Evolutionary conservation across 2,329 filamentous ascomycete genomes (phyloP).

Genomic region (Fusarium torreyae): DNA sequence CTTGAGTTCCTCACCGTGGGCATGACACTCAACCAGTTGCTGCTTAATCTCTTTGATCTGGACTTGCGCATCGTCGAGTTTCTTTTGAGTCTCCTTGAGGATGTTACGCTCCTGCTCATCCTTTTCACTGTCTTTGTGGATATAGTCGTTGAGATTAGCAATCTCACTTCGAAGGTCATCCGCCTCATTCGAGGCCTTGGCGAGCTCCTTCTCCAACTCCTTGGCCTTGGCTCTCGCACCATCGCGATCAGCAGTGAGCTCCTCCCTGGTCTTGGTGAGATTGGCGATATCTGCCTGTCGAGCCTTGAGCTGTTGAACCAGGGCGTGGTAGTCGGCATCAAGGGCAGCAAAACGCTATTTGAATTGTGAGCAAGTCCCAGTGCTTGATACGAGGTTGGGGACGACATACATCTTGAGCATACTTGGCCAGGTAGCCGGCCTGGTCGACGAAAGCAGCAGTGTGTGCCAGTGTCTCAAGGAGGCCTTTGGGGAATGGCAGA

Average conservation of each 20-base stretch:
- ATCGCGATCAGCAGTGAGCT: background rate
- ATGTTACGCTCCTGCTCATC: background rate
- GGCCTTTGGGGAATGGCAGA: slow-evolving; percentile 30
- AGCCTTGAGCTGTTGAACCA: background rate
- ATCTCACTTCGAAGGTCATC: background rate
- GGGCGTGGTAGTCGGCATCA: background rate
- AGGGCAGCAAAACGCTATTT: background rate
- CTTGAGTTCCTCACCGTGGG: too few species aligned
- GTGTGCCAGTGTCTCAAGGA: slow-evolving; percentile 33
- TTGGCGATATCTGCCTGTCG: background rate
- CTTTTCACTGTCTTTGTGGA: background rate
- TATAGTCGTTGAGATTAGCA: background rate
- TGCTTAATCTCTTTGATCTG: background rate
- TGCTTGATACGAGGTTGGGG: too few species aligned
- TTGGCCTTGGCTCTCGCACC: background rate
- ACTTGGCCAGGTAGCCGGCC: slow-evolving; percentile 33
- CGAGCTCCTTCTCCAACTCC: background rate
- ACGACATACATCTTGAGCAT: slow-evolving; percentile 23
- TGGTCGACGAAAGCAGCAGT: slow-evolving; percentile 32
- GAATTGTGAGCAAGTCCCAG: background rate
- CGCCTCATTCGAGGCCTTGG: background rate
- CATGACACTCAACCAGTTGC: background rate
- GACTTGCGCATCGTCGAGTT: background rate
- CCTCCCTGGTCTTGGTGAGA: background rate
- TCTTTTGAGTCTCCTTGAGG: background rate